Conservation (phyloP, 1,284 basidiomycete genomes). For the Boletus semigastroideus region DNA sequence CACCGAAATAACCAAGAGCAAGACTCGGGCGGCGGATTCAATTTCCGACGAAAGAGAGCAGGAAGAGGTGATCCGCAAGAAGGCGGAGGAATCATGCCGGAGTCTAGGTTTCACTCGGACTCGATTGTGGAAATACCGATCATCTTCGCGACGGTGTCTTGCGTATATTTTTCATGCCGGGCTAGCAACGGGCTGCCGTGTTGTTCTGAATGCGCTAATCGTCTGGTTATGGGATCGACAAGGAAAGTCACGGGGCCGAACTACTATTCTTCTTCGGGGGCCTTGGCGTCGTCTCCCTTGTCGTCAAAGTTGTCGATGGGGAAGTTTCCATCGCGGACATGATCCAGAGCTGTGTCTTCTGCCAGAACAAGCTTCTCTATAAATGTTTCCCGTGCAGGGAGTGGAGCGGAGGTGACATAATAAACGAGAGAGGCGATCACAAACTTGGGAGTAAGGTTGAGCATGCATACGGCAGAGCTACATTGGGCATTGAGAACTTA, state of each 20-base stretch:
- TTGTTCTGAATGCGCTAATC: slow-evolving; percentile 1
- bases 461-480: neutral
- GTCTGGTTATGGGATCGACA: slow-evolving; percentile 11
- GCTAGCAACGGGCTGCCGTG: neutral
- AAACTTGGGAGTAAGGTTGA: slow-evolving; percentile 39
- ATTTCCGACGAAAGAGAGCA: slow-evolving; percentile 11
- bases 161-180: neutral
- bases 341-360: slow-evolving; percentile 8
- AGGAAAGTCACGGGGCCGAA: slow-evolving; percentile 4
- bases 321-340: neutral
- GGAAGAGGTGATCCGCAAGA: slow-evolving; percentile 12
- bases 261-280: slow-evolving; percentile 7
- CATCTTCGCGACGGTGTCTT: slow-evolving; percentile 17
- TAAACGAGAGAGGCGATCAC: slow-evolving; percentile 44
- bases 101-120: slow-evolving; percentile 4
- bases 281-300: slow-evolving; percentile 2
- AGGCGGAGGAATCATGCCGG: neutral
- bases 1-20: neutral
- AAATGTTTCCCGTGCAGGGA: slow-evolving; percentile 61
- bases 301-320: slow-evolving; percentile 1
- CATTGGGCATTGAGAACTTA: slow-evolving; percentile 34
- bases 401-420: slow-evolving; percentile 49
- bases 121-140: slow-evolving; percentile 5
- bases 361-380: slow-evolving; percentile 44
- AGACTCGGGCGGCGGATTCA: neutral